Evolutionary conservation across 768 basidiomycete genomes (phyloP).

Genomic region (Panaeolus papilionaceus): DNA sequence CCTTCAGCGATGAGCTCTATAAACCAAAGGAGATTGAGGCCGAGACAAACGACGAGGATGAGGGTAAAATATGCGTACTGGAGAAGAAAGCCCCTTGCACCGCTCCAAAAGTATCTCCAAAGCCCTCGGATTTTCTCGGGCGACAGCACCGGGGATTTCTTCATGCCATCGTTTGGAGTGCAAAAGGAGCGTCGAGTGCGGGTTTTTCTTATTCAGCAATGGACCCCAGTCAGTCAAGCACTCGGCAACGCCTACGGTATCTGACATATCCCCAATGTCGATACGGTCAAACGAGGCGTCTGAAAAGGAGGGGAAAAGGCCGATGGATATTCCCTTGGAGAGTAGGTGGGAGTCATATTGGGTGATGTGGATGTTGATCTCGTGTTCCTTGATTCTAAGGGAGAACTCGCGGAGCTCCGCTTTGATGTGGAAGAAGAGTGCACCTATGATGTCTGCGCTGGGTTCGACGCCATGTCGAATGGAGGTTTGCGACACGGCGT

Average conservation of each 20-base stretch:
- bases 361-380: slow-evolving; percentile 45
- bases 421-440: slow-evolving; percentile 52
- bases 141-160: slow-evolving; percentile 36
- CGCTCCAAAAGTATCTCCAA: slow-evolving; percentile 42
- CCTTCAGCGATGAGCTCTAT: slow-evolving; percentile 35
- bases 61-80: slow-evolving; percentile 28
- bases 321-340: slow-evolving; percentile 45
- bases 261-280: slow-evolving; percentile 43
- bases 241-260: slow-evolving; percentile 36
- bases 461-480: slow-evolving; percentile 38
- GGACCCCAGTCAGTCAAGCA: slow-evolving; percentile 45
- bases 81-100: slow-evolving; percentile 34
- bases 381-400: slow-evolving; percentile 39
- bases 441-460: slow-evolving; percentile 44
- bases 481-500: slow-evolving; percentile 46
- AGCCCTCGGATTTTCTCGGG: slow-evolving; percentile 39
- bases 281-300: slow-evolving; percentile 46
- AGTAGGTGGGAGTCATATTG: slow-evolving; percentile 50
- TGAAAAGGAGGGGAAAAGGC: slow-evolving; percentile 42
- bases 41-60: background rate
- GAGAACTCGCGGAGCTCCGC: slow-evolving; percentile 45
- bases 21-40: background rate
- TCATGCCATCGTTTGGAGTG: slow-evolving; percentile 45
- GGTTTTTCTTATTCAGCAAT: slow-evolving; percentile 41
- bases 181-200: slow-evolving; percentile 41